Base-by-base conservation (phyloP, 2,329 filamentous ascomycete species). In the Trichoderma brevicompactum region DNA sequence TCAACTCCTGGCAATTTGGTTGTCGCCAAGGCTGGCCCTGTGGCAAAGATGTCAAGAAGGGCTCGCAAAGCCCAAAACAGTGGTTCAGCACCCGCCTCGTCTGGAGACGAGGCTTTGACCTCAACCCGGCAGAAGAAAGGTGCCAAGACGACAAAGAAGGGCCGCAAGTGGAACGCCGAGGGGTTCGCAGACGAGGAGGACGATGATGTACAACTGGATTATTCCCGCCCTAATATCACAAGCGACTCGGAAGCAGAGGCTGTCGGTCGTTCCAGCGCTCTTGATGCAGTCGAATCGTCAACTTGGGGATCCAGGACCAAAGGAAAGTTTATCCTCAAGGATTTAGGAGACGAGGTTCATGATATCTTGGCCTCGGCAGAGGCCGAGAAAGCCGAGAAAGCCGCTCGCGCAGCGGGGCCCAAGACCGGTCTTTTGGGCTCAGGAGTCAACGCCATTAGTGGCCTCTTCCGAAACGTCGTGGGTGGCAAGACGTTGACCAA, bases 401-500 rank as follows among this genome's bases (percentile, higher is more conserved):
- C 78, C n/a, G 83, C 85, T 55, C 54, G 49, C 7, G 72, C 23
- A 28, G 23, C 81, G 2, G 82, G 83, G 59, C 69, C 79, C 10
- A 80, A 84, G 17, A 80, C 82, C 15, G 90, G 92, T 0, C 80
- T 97, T 13, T 86, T 97, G 12, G 91, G 90, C 34, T 89, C 92
- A 5, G 88, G 93, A 64, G 83, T 97, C 65, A 92, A 87, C 74
- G 91, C 92, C 13, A 91, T 98, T 68, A 89, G 92, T 62, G 92
- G 92, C 17, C 86, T 98, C 65, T 97, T 99, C 82, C 88, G 92
- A 70, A 98, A 97, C 74, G 90, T 99, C 44, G 90, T 99, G 0
- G 95, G 95, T 63, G 95, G 96, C 69, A 97, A 97, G 82, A 92
- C 90, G 0, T 80, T 99, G 73, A 96, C 92, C 1, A 92, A 93